Percentiles rank a stretch among this genome's conserved stretches.
Conservation (phyloP, 345 rosid genomes). For the Triadica sebifera region DNA sequence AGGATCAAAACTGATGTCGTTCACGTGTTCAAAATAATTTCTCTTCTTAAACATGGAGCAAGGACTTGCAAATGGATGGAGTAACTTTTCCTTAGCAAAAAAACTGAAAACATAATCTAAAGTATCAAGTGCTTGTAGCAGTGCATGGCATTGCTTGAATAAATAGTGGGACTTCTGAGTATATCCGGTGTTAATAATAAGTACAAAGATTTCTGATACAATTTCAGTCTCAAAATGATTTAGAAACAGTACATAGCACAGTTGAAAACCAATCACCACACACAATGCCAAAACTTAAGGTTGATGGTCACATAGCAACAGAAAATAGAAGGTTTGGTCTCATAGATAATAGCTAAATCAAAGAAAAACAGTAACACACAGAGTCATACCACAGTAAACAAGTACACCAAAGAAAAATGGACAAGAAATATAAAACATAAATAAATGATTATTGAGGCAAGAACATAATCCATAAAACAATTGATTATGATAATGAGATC, state of each 20-base stretch:
- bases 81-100: not conserved
- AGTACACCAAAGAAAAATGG: not conserved
- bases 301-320: not conserved
- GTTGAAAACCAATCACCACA: not conserved
- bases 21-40: conserved; percentile 13
- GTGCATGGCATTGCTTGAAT: not conserved
- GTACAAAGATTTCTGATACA: not conserved
- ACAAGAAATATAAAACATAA: too few species aligned
- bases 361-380: not conserved
- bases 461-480: not conserved
- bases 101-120: not conserved
- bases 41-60: conserved; percentile 9
- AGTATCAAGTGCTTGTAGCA: not conserved
- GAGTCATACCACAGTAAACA: not conserved
- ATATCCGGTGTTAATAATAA: not conserved
- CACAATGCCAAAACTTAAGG: not conserved
- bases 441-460: not conserved
- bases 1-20: conserved; percentile 11
- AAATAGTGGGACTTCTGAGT: not conserved
- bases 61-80: not conserved
- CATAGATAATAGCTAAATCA: conserved; percentile 3
- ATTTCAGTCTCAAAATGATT: not conserved
- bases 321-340: not conserved
- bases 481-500: not conserved
- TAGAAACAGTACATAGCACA: not conserved